These are phyloP conservation scores for Komagataella ulmi DNA, from an alignment of 805 yeast genomes.

Conservation along the genomic window DNA sequence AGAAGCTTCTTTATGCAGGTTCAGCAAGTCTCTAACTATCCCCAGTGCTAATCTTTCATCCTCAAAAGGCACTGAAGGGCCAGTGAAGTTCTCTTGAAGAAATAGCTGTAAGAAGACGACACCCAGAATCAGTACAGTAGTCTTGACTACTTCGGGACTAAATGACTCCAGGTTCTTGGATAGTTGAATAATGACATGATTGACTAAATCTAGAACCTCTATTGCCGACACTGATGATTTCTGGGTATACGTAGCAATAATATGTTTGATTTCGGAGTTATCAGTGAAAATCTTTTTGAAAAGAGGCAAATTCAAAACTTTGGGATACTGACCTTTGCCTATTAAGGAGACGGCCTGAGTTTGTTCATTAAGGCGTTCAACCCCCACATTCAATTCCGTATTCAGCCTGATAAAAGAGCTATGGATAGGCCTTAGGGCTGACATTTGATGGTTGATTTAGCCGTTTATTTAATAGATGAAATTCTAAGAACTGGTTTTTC, in stretches of 20 bases:
- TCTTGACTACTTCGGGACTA: constrained; percentile 9
- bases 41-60: constrained; percentile 10
- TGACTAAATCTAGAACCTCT: background rate
- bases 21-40: constrained; percentile 11
- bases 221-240: background rate
- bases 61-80: constrained; percentile 45
- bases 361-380: background rate
- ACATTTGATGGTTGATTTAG: background rate
- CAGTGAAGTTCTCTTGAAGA: constrained; percentile 70
- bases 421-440: background rate
- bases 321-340: constrained; percentile 15
- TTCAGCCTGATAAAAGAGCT: background rate
- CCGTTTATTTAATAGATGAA: background rate
- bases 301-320: constrained; percentile 5
- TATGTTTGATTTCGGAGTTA: constrained; percentile 1
- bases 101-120: constrained; percentile 55
- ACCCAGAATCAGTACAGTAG: constrained; percentile 24
- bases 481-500: background rate
- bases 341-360: constrained; percentile 3
- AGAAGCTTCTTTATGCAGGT: constrained; percentile 7
- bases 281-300: constrained; percentile 7
- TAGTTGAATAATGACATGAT: constrained; percentile 1
- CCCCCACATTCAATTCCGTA: background rate
- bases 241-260: constrained; percentile 2
- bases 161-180: constrained; percentile 6